Evolutionary conservation across 306 rosid species (phyloP).

Genomic region (Parietaria judaica): DNA sequence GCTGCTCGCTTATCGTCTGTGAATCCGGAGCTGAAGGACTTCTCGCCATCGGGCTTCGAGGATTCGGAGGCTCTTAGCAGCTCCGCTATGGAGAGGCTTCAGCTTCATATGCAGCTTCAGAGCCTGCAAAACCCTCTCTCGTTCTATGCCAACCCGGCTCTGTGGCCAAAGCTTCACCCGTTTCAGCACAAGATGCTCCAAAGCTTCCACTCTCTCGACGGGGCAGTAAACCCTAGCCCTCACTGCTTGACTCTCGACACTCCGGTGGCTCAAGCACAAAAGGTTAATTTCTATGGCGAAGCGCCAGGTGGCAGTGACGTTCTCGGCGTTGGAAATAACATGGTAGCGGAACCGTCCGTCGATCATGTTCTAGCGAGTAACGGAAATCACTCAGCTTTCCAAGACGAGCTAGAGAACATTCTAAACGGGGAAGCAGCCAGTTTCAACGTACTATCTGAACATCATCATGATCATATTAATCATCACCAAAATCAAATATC

Average conservation of each 20-base stretch:
- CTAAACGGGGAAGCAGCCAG: constrained; percentile 33
- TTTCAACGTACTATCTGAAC: constrained; percentile 28
- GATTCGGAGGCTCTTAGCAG: constrained; percentile 48
- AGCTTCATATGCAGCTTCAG: constrained; percentile 92
- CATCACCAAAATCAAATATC: constrained; percentile 20
- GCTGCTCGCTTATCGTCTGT: constrained; percentile 14
- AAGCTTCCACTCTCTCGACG: constrained; percentile 35
- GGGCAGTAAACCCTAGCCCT: constrained; percentile 15
- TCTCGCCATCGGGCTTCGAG: constrained; percentile 16
- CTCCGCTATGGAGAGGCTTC: constrained; percentile 91
- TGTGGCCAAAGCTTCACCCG: constrained; percentile 89
- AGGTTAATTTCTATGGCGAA: constrained; percentile 14
- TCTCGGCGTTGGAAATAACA: neutral
- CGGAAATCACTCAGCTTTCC: constrained; percentile 29
- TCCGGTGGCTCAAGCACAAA: constrained; percentile 17
- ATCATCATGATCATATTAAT: neutral
- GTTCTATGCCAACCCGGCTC: constrained; percentile 48
- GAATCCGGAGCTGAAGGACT: constrained; percentile 25
- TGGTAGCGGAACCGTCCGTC: constrained; percentile 10
- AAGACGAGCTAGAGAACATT: constrained; percentile 49
- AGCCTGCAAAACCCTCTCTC: constrained; percentile 68
- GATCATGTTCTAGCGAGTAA: constrained; percentile 15
- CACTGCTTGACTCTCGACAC: constrained; percentile 13
- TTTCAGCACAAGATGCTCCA: constrained; percentile 63
- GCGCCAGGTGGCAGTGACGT: constrained; percentile 5